Evolutionary conservation across 2,329 filamentous ascomycete species (phyloP).

Genomic region (Penicillium sp.): DNA sequence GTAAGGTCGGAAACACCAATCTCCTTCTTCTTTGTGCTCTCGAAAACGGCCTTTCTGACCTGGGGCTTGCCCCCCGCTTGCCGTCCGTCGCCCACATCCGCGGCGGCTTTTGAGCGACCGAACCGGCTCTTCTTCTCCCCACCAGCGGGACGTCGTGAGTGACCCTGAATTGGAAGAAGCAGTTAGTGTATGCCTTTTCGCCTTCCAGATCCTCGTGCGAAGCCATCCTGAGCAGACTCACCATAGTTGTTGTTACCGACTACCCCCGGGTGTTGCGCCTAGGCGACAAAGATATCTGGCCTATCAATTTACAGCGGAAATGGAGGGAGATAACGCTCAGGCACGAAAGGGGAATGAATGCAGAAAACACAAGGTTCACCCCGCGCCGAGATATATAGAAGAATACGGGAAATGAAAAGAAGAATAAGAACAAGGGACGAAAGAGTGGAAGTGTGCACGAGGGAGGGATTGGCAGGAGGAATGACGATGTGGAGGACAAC

Average conservation of each 20-base stretch:
- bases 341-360: constrained; percentile 23
- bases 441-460: constrained; percentile 16
- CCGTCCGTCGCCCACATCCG: constrained; percentile 49
- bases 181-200: constrained; percentile 24
- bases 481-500: constrained; percentile 25
- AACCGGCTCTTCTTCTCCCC: constrained; percentile 50
- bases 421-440: constrained; percentile 16
- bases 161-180: constrained; percentile 37
- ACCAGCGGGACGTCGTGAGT: constrained; percentile 49
- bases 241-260: constrained; percentile 40
- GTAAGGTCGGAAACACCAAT: constrained; percentile 98
- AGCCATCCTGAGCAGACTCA: constrained; percentile 25
- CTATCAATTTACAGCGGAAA: constrained; percentile 29
- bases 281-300: constrained; percentile 36
- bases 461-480: constrained; percentile 16
- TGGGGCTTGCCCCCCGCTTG: constrained; percentile 63
- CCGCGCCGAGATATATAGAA: constrained; percentile 20
- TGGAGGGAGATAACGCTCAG: constrained; percentile 18
- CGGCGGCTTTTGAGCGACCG: constrained; percentile 48
- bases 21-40: constrained; percentile 98
- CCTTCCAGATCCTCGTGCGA: background rate
- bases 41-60: constrained; percentile 95
- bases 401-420: constrained; percentile 4
- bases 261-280: constrained; percentile 35
- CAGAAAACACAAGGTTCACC: constrained; percentile 24